Evolutionary conservation across 495 filamentous ascomycete species (phyloP).

Genomic region (Bacidia gigantensis): DNA sequence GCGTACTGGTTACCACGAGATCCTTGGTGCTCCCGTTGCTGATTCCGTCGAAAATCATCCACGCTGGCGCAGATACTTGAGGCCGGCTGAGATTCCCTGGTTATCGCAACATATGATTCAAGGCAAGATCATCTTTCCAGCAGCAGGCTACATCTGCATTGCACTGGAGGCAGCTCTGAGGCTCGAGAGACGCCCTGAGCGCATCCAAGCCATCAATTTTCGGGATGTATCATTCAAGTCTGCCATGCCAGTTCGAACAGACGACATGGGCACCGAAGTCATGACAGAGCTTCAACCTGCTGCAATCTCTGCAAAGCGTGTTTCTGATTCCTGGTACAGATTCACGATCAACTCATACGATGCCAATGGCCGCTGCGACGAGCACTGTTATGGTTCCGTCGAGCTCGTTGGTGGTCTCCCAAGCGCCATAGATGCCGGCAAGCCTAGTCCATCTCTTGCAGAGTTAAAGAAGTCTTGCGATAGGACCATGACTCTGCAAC

Average conservation of each 20-base stretch:
- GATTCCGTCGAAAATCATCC: constrained; percentile 27
- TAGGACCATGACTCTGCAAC: constrained; percentile 6
- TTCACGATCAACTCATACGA: constrained; percentile 14
- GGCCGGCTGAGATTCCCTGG: constrained; percentile 33
- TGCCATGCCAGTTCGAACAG: constrained; percentile 24
- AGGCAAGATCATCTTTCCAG: constrained; percentile 31
- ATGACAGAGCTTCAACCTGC: constrained; percentile 9
- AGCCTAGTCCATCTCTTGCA: neutral
- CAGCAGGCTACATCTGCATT: constrained; percentile 45
- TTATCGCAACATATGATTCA: constrained; percentile 32
- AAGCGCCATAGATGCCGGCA: neutral
- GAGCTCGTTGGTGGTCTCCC: constrained; percentile 7
- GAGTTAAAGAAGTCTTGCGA: constrained; percentile 3
- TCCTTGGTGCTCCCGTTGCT: constrained; percentile 29
- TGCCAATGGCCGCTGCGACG: constrained; percentile 10
- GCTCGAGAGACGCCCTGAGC: constrained; percentile 8
- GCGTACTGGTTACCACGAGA: constrained; percentile 31
- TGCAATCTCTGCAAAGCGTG: constrained; percentile 8
- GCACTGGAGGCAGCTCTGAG: constrained; percentile 40
- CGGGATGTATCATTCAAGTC: constrained; percentile 29
- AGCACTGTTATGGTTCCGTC: constrained; percentile 12
- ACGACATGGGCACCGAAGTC: constrained; percentile 12
- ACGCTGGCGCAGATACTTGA: constrained; percentile 28
- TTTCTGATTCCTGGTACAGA: constrained; percentile 12
- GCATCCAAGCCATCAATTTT: constrained; percentile 17